Evolutionary conservation across 257 asterid species (phyloP).

Genomic region (Salvia rosmarinus): DNA sequence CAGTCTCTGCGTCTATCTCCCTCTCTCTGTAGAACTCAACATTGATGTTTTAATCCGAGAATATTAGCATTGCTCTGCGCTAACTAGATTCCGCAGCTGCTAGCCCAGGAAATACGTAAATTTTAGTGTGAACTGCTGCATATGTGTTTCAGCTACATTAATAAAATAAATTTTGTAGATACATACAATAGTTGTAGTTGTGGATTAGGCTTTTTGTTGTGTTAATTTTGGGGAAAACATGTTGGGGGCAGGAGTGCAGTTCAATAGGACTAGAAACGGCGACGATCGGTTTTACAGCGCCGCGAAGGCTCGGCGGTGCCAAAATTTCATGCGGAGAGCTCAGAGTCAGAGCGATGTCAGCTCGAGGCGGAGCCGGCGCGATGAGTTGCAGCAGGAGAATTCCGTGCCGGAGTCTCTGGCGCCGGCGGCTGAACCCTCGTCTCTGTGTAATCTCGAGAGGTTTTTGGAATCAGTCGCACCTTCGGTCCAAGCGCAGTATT

Average conservation of each 20-base stretch:
- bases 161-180: not conserved
- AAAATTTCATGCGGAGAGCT: conserved; percentile 53
- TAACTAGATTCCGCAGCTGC: conserved; percentile 13
- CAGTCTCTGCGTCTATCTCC: not conserved
- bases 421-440: conserved; percentile 32
- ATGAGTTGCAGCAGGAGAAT: conserved; percentile 41
- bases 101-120: conserved; percentile 13
- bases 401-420: conserved; percentile 27
- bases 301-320: conserved; percentile 62
- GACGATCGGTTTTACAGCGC: conserved; percentile 76
- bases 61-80: conserved; percentile 9
- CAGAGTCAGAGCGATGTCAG: conserved; percentile 65
- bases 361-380: conserved; percentile 45
- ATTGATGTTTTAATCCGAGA: conserved; percentile 32
- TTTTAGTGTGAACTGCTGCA: conserved; percentile 17
- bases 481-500: conserved; percentile 61
- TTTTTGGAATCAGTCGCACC: conserved; percentile 72
- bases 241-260: conserved; percentile 81
- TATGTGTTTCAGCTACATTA: conserved; percentile 1
- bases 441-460: conserved; percentile 61
- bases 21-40: conserved; percentile 15
- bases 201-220: conserved; percentile 34
- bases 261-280: conserved; percentile 62
- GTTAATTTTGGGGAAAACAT: conserved; percentile 36
- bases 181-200: conserved; percentile 1